Percentiles rank a stretch among this genome's conserved stretches.
Conservation (phyloP, 805 yeast species). For the Wickerhamomyces pijperi region DNA sequence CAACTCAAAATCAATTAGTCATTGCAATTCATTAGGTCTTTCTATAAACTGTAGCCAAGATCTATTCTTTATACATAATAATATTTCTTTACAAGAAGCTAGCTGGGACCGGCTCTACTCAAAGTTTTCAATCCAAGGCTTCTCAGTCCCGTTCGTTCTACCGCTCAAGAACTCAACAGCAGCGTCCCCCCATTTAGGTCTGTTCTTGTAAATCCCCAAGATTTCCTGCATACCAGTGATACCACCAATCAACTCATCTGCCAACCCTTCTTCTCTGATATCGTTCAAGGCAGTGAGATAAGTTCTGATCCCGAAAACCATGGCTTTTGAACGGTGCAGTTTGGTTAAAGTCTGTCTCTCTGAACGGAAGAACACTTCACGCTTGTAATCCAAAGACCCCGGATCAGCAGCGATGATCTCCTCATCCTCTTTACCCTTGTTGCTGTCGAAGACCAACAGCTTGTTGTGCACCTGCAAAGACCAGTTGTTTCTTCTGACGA, state of each 20-base stretch:
- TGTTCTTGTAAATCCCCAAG: slow-evolving; percentile 50
- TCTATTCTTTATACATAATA: too few relatives aligned
- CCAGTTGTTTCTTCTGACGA: slow-evolving; percentile 62
- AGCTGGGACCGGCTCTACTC: too few relatives aligned
- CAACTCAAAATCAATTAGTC: too few relatives aligned
- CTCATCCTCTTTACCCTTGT: slow-evolving; percentile 23
- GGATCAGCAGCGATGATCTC: slow-evolving; percentile 23
- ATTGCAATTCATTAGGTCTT: too few relatives aligned
- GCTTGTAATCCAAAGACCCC: slow-evolving; percentile 22
- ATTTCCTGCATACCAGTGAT: slow-evolving; percentile 51
- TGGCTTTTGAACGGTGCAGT: slow-evolving; percentile 34
- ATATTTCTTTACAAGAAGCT: too few relatives aligned
- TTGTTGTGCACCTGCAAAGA: slow-evolving; percentile 50
- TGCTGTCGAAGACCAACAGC: slow-evolving; percentile 35
- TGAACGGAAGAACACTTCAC: slow-evolving; percentile 41
- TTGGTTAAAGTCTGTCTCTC: slow-evolving; percentile 51
- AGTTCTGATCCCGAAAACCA: slow-evolving; percentile 44
- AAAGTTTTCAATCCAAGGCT: slow-evolving; percentile 8
- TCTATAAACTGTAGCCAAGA: too few relatives aligned
- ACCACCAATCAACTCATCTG: slow-evolving; percentile 48
- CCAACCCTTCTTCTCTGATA: slow-evolving; percentile 33
- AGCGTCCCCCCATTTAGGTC: slow-evolving; percentile 62
- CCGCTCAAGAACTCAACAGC: slow-evolving; percentile 31
- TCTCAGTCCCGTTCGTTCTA: slow-evolving; percentile 23
- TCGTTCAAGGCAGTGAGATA: slow-evolving; percentile 41